Conservation (phyloP, 2,329 filamentous ascomycete genomes). For the Orbilia ellipsospora region DNA sequence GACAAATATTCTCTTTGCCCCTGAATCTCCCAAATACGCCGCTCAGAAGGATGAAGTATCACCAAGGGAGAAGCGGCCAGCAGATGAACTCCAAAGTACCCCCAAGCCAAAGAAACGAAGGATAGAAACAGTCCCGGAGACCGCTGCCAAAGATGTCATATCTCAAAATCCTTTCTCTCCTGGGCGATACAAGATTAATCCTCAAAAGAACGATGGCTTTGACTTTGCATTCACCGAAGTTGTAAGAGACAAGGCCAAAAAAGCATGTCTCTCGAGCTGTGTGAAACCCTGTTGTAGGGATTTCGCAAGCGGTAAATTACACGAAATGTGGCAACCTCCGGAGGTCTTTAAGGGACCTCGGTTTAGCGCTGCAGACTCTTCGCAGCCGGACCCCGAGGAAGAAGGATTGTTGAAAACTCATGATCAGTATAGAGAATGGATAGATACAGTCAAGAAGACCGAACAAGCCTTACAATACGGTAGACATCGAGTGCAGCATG, state of each 20-base stretch:
- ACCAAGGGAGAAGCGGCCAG: constrained; percentile 12
- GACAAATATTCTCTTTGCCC: background rate
- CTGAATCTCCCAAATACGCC: background rate
- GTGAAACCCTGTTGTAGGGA: constrained; percentile 73
- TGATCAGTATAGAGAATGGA: constrained; percentile 65
- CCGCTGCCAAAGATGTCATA: background rate
- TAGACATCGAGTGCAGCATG: constrained; percentile 79
- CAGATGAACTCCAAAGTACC: constrained; percentile 1
- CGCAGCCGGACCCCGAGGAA: constrained; percentile 29
- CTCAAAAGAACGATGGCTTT: constrained; percentile 75
- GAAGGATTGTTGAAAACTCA: constrained; percentile 71
- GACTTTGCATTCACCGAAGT: constrained; percentile 80
- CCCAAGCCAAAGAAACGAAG: constrained; percentile 24
- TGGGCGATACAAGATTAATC: constrained; percentile 83
- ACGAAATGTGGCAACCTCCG: constrained; percentile 53
- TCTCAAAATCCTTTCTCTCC: constrained; percentile 27
- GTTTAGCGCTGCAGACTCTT: constrained; percentile 29
- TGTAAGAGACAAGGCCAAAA: constrained; percentile 75
- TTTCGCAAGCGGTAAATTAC: constrained; percentile 51
- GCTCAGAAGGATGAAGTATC: background rate
- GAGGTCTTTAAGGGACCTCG: constrained; percentile 47
- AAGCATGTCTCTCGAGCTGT: constrained; percentile 78
- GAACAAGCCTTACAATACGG: constrained; percentile 71
- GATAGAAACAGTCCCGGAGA: constrained; percentile 3
- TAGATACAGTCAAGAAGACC: constrained; percentile 74